Conservation (phyloP, 2,329 filamentous ascomycete genomes). For the Pseudopyricularia javanii region DNA sequence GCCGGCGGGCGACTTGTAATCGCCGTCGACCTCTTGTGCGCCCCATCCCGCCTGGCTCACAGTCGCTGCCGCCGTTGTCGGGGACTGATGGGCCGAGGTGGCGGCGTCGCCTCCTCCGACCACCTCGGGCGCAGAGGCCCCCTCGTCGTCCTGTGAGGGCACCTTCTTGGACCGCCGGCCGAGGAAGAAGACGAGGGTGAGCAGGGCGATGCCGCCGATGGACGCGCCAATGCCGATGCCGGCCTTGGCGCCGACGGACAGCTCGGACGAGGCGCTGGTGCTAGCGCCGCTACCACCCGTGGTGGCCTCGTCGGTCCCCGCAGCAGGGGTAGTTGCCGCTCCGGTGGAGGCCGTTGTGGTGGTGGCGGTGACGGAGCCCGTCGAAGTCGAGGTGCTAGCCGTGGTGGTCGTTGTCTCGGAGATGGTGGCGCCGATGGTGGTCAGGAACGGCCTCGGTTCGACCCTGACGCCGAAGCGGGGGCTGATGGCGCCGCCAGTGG, state of each 20-base stretch:
- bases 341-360: not conserved
- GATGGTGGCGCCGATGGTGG: not conserved
- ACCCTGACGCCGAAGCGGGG: not conserved
- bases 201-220: slow-evolving; percentile 1
- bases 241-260: slow-evolving; percentile 1
- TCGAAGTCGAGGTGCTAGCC: not conserved
- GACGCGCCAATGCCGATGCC: slow-evolving; percentile 6
- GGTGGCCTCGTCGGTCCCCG: not conserved
- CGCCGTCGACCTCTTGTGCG: not conserved
- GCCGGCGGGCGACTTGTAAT: not conserved
- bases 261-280: not conserved
- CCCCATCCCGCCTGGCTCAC: not conserved
- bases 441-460: not conserved
- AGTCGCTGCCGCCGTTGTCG: slow-evolving; percentile 48
- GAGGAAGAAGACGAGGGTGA: not conserved
- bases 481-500: not conserved
- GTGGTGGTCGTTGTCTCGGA: not conserved
- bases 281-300: not conserved
- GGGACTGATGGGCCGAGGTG: slow-evolving; percentile 17
- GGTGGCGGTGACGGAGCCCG: not conserved
- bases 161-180: not conserved
- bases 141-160: not conserved
- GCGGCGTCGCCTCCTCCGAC: too few species aligned
- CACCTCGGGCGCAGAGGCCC: too few species aligned
- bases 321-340: not conserved